Base-by-base conservation (phyloP, 2,329 filamentous ascomycete species). In the Microdochium paspali region DNA sequence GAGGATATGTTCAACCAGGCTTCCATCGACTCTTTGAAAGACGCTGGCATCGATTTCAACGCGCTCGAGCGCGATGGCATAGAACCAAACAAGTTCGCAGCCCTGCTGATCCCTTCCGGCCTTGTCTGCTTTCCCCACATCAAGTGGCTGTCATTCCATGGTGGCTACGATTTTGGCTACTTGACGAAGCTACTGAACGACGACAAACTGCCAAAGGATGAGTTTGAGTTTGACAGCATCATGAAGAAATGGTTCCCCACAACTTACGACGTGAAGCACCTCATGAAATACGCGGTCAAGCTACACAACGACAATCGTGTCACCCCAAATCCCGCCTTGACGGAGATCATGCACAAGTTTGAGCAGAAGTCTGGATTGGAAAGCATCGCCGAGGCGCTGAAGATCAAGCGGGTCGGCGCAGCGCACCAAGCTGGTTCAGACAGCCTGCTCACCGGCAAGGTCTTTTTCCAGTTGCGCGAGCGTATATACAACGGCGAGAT, bases 1-100 rank as follows among this genome's bases (percentile, higher is more conserved):
- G 82, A 91, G 32, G 93, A 98, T 68, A 98, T 98, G 93, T 97
- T 94, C 69, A 93, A 94, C 53, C 86, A 95, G 62, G 86, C 90
- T 49, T 96, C 90, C 15, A 96, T 96, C 55, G 86, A 93, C 54
- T 89, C 95, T 57, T 77, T 97, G 20, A 84, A 89, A 56, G 85
- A 88, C 58, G 88, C 89, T 2, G 93, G 93, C n/a, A 90, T 96
- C 51, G 89, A 97, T 64, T 96, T 98, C 54, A 75, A 79, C 47
- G 78, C 84, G 51, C 83, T 95, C 53, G 85, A 91, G 47, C 84
- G 85, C 50, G 87, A 93, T 55, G 93, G 93, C 32, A 97, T 98
- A 59, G 87, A 95, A 53, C 88, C 90, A 1, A 77, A 84, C 52
- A 84, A 90, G 47, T 98, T 98, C 61, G 93, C 90, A 3, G 81